Conservation (phyloP, 2,329 filamentous ascomycete species). For the Pseudogymnoascus destructans region DNA sequence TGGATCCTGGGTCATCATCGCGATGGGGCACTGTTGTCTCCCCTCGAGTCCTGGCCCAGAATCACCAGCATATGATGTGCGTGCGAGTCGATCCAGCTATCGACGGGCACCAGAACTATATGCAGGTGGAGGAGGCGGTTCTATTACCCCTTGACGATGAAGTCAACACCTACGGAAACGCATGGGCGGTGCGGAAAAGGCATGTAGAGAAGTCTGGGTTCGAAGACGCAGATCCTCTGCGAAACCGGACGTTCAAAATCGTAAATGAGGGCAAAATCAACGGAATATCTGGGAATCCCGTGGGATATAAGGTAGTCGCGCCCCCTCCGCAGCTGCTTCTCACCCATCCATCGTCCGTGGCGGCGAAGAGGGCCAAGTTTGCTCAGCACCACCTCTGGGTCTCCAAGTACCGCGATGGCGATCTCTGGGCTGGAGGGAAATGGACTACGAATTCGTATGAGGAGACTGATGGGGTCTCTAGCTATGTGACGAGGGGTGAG, state of each 20-base stretch:
- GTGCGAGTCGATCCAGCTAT: conserved; percentile 44
- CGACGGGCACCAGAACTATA: conserved; percentile 37
- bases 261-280: background rate
- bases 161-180: conserved; percentile 23
- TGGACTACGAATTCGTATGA: conserved; percentile 38
- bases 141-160: conserved; percentile 39
- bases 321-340: conserved; percentile 40
- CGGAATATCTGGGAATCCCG: background rate
- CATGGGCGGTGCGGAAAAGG: background rate
- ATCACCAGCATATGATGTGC: conserved; percentile 63
- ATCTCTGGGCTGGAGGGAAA: conserved; percentile 35
- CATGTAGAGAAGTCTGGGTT: conserved; percentile 29
- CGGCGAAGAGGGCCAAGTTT: conserved; percentile 34
- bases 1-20: conserved; percentile 46
- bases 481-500: conserved; percentile 20
- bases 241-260: background rate
- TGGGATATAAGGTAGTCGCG: conserved; percentile 19
- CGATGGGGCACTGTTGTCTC: conserved; percentile 52
- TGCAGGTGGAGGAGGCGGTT: conserved; percentile 41
- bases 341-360: conserved; percentile 30
- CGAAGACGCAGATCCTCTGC: conserved; percentile 29
- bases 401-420: conserved; percentile 34
- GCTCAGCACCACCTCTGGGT: conserved; percentile 37
- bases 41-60: conserved; percentile 49
- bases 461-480: conserved; percentile 35